These are phyloP conservation scores for Sclerotinia subarctica DNA, from an alignment of 2,329 filamentous ascomycete species.

Conservation along the genomic window DNA sequence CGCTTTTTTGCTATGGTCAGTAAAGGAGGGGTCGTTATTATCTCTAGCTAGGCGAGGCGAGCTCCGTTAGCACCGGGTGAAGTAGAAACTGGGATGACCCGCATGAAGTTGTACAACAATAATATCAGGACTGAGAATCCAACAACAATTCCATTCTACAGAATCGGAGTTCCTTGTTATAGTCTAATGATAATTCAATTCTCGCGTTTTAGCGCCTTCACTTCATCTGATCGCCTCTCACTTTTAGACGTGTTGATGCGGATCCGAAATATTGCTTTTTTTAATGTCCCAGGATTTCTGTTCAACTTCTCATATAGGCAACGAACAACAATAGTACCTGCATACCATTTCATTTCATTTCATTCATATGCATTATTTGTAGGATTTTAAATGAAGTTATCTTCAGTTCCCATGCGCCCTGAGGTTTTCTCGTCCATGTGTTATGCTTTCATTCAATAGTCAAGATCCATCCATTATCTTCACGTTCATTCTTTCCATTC, in stretches of 20 bases:
- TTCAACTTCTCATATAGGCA: neutral
- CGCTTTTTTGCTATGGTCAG: neutral
- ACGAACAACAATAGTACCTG: neutral
- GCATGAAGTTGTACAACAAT: neutral
- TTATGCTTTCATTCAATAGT: slow-evolving; percentile 43
- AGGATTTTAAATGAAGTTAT: neutral
- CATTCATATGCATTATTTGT: slow-evolving; percentile 10
- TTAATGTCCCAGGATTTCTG: neutral
- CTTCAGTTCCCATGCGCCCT: neutral
- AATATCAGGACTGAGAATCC: neutral
- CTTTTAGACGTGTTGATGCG: neutral
- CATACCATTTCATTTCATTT: neutral
- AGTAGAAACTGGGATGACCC: neutral
- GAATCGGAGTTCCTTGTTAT: too few relatives aligned
- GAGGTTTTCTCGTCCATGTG: neutral
- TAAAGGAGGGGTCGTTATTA: slow-evolving; percentile 2
- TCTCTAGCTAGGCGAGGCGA: slow-evolving; percentile 1
- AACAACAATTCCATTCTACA: neutral
- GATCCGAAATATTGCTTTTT: neutral
- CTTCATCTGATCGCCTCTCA: neutral
- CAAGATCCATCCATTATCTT: slow-evolving; percentile 64
- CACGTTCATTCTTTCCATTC: slow-evolving; percentile 47
- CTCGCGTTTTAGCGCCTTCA: neutral
- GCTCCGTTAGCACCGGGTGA: neutral
- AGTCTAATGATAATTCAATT: neutral